Conservation (phyloP, 2,329 filamentous ascomycete genomes). For the Aspergillus aculeatus region DNA sequence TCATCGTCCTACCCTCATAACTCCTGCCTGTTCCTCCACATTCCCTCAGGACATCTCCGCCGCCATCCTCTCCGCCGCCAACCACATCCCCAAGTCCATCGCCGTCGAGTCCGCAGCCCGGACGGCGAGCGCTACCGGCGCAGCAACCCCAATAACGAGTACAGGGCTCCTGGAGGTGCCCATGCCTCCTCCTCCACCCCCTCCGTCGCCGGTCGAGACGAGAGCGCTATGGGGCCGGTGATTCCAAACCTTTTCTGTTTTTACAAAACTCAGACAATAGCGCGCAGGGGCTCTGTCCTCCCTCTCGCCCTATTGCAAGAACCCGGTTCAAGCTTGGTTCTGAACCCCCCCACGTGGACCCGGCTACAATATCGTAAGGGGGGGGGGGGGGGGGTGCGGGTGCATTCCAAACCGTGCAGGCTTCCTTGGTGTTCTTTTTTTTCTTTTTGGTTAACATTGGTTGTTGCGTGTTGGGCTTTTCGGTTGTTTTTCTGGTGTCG, state of each 20-base stretch:
- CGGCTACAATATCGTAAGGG: too few species aligned
- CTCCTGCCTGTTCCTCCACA: slow-evolving; percentile 24
- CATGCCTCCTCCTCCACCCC: slow-evolving; percentile 30
- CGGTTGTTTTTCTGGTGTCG: neutral
- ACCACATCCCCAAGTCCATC: slow-evolving; percentile 31
- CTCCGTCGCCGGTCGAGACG: slow-evolving; percentile 31
- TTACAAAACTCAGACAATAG: too few species aligned
- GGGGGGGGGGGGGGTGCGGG: too few species aligned
- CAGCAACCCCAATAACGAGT: neutral
- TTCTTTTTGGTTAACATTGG: neutral
- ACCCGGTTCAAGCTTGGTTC: too few species aligned
- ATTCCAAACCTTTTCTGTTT: too few species aligned
- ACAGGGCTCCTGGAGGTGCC: neutral
- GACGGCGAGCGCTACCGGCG: neutral
- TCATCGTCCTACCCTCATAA: slow-evolving; percentile 18
- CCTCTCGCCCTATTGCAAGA: too few species aligned
- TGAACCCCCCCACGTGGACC: too few species aligned
- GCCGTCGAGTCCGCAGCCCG: slow-evolving; percentile 23
- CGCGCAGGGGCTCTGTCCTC: too few species aligned
- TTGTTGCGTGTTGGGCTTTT: too few species aligned
- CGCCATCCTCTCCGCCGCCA: slow-evolving; percentile 39
- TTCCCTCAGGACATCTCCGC: slow-evolving; percentile 41
- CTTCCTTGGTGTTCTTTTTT: too few species aligned
- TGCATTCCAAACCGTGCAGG: too few species aligned
- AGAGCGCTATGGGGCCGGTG: slow-evolving; percentile 10